Evolutionary conservation across 2,329 filamentous ascomycete genomes (phyloP).

Genomic region (Colletotrichum sp.): DNA sequence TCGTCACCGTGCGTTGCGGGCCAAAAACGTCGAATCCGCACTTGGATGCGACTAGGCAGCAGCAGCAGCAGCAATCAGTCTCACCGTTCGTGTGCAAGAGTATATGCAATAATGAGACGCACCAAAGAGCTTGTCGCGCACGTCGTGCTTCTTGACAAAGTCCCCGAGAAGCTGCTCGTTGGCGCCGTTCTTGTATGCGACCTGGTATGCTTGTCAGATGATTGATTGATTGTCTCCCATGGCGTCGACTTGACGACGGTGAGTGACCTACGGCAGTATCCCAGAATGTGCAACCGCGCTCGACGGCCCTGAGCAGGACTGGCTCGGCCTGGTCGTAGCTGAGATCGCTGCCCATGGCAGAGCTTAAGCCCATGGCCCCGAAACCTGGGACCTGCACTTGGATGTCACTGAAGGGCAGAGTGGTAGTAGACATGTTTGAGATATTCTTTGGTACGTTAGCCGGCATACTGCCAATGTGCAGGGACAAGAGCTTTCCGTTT

Average conservation of each 20-base stretch:
- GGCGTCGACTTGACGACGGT: background rate
- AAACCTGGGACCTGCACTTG: constrained; percentile 49
- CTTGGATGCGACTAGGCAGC: constrained; percentile 50
- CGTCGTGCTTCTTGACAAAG: constrained; percentile 55
- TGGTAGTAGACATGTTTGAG: constrained; percentile 6
- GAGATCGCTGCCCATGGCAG: constrained; percentile 45
- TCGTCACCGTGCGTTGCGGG: constrained; percentile 39
- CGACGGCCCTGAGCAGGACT: constrained; percentile 52
- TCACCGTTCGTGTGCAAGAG: background rate
- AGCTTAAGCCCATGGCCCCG: constrained; percentile 54
- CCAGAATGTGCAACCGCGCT: constrained; percentile 50
- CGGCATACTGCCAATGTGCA: no score
- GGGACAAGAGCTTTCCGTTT: no score
- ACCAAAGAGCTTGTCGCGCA: constrained; percentile 55
- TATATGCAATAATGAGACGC: constrained; percentile 18
- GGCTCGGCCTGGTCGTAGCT: constrained; percentile 50
- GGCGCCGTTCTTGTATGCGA: constrained; percentile 49
- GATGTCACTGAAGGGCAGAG: constrained; percentile 41
- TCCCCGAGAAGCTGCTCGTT: constrained; percentile 56
- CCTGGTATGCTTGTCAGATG: constrained; percentile 30
- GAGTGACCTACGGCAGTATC: constrained; percentile 44
- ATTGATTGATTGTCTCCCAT: background rate
- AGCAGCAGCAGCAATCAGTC: background rate
- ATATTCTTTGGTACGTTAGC: no score
- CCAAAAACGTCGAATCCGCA: constrained; percentile 46